Base-by-base conservation (phyloP, 768 basidiomycete species). In the Gloeopeniophorella convolvens region DNA sequence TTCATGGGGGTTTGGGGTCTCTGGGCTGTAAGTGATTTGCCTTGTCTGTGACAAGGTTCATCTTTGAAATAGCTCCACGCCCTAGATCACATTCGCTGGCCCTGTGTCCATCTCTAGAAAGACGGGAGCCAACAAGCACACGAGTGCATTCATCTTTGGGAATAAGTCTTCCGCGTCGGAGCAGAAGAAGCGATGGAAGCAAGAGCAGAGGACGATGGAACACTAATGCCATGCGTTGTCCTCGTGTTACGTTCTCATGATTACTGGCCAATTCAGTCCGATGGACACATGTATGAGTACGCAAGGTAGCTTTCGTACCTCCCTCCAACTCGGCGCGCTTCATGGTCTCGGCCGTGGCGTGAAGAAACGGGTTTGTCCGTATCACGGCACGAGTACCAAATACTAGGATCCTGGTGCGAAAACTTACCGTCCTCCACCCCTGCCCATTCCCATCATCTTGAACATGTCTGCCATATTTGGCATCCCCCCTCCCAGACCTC, bases 111-210 rank as follows among this genome's bases (percentile, higher is more conserved):
- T 77, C 40, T 88, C 86, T 27, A 79, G 76, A 62, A 84, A 78
- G 58, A 89, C 87, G 5, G 89, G 88, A 15, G 82, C 86, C 16
- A 86, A 89, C 67, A 89, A 89, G 60, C 79, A 78, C 54, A 91
- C 87, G 4, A 89, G 86, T 13, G 62, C 80, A 4, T 89, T 90
- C 65, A 68, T 89, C 18, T 91, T 91, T 62, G 79, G 84, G 2
- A 91, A 89, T 70, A 84, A 76, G 57, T 55, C 63, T 10, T 63
- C 66, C 50, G 66, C 68, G 16, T 68, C 67, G 5, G 55, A 56
- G 16, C 61, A 65, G 60, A 68, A 68, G 56, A 68, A 67, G 44
- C 54, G 49, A 24, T 65, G 65, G 67, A 66, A 60, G 54, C 60
- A 59, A 42, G 54, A 60, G 36, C 55, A 56, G 32, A 40, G 36